Conservation (phyloP, 257 asterid species). For the Nicotiana noctiflora region DNA sequence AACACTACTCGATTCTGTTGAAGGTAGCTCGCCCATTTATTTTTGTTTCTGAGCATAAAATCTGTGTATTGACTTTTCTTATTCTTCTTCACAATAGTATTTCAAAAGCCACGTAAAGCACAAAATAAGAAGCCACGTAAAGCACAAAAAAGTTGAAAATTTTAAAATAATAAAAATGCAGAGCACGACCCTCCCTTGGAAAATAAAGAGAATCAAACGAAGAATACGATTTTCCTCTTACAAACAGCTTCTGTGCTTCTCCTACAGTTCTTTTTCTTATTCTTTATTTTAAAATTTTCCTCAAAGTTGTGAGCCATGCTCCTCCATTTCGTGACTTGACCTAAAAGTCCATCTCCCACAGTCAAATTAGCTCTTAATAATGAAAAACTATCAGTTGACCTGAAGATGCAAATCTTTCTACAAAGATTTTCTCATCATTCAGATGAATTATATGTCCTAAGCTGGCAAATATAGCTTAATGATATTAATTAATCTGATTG, state of each 20-base stretch:
- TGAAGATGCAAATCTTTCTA: constrained; percentile 7
- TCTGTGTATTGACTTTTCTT: not conserved
- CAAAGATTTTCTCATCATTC: not conserved
- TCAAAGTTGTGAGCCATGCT: not conserved
- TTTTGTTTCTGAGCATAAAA: not conserved
- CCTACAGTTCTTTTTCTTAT: not conserved
- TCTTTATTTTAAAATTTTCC: too few species aligned
- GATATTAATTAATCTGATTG: not conserved
- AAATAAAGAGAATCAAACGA: not conserved
- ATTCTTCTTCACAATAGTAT: not conserved
- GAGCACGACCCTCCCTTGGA: not conserved
- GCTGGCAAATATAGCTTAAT: not conserved
- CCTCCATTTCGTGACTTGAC: not conserved
- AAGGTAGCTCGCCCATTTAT: not conserved
- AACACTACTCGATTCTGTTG: too few species aligned
- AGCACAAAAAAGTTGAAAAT: too few species aligned
- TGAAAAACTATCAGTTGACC: not conserved
- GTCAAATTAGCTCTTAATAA: not conserved
- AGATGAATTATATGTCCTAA: not conserved
- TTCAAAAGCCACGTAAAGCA: not conserved
- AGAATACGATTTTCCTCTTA: not conserved
- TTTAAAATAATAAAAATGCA: not conserved
- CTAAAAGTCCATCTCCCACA: not conserved
- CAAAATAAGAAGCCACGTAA: not conserved
- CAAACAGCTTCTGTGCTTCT: not conserved